Evolutionary conservation across 83 land plant genomes (phyloP), one percentile per base, ranked within the genome.

Genomic region (Diphasiastrum complanatum): DNA sequence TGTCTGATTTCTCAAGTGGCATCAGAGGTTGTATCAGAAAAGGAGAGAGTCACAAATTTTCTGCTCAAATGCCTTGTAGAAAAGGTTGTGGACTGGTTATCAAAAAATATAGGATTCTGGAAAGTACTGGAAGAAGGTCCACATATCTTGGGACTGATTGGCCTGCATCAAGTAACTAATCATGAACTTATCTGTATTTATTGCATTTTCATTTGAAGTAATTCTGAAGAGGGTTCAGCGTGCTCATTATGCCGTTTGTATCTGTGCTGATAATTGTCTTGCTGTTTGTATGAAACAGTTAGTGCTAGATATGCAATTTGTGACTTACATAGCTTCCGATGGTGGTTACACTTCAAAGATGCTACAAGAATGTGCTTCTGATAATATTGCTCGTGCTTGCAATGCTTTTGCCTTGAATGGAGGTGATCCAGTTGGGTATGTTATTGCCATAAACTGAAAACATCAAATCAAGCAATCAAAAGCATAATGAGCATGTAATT

Each of bases 61-160:
- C 51, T 95, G 2, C 64, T 86, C 55, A 90, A 86, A 89, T 74
- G 89, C 58, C 80, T 95, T 2, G 82, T 84, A 30, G 99, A 95
- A 63, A 84, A 97, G 32, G 77, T 90, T 41, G 81, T 95, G 47
- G 50, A 86, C 48, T 95, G 80, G 77, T 73, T 95, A 40, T 84
- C 97, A 4, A 78, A 78, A 27, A 97, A 86, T 49, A 85, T 90
- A 59, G 80, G 71, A 48, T 95, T 95, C 72, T 95, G 99, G 99
- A 93, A 95, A 37, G 97, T 87, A 28, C 84, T 95, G 67, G 87
- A 84, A 77, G 84, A 86, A 29, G 99, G 95, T 16, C 81, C 81
- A 33, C 74, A 51, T 58, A 75, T 83, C 36, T 50, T 95, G 33
- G 97, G 97, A 41, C 82, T 93, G 36, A 66, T 80, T 45, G 99